A percentile compares a stretch with the other conserved stretches of the same genome.
Evolutionary conservation across 2,329 filamentous ascomycete species (phyloP).

Genomic region (Pseudopyricularia javanii): DNA sequence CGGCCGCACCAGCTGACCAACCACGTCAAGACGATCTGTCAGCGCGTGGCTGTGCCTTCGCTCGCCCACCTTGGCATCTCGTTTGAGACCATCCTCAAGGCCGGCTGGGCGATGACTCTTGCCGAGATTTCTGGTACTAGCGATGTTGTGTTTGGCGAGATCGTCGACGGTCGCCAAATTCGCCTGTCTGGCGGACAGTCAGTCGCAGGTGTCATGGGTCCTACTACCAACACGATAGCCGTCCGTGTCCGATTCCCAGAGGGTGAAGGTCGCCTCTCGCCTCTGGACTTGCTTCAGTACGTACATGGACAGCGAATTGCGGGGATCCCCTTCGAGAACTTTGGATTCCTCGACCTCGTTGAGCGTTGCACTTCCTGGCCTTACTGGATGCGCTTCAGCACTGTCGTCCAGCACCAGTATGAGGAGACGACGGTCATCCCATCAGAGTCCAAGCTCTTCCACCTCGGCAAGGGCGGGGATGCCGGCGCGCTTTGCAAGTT

Average conservation of each 20-base stretch:
- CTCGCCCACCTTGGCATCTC: slow-evolving; percentile 30
- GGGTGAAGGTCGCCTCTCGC: slow-evolving; percentile 21
- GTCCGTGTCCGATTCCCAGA: slow-evolving; percentile 34
- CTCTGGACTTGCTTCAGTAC: slow-evolving; percentile 33
- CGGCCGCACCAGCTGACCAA: slow-evolving; percentile 25
- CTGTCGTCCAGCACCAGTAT: slow-evolving; percentile 38
- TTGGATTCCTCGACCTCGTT: slow-evolving; percentile 38
- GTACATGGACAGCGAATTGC: slow-evolving; percentile 36
- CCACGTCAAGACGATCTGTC: slow-evolving; percentile 24
- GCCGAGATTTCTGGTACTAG: slow-evolving; percentile 32
- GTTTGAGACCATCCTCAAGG: slow-evolving; percentile 41
- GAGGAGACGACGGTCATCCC: slow-evolving; percentile 22
- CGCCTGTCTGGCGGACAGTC: slow-evolving; percentile 38
- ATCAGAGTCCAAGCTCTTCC: slow-evolving; percentile 24
- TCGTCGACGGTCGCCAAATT: slow-evolving; percentile 33
- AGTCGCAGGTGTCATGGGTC: slow-evolving; percentile 35
- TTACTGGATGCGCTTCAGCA: slow-evolving; percentile 40
- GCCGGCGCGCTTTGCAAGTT: slow-evolving; percentile 24
- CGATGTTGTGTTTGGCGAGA: slow-evolving; percentile 45
- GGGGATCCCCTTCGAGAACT: slow-evolving; percentile 34
- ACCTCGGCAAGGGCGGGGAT: slow-evolving; percentile 25
- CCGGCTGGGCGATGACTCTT: slow-evolving; percentile 44
- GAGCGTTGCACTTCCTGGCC: slow-evolving; percentile 41
- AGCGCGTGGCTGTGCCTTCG: slow-evolving; percentile 26
- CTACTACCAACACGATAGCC: slow-evolving; percentile 32